These are phyloP conservation scores for Scolecobasidium constrictum DNA, from an alignment of 2,329 filamentous ascomycete species.

Conservation along the genomic window DNA sequence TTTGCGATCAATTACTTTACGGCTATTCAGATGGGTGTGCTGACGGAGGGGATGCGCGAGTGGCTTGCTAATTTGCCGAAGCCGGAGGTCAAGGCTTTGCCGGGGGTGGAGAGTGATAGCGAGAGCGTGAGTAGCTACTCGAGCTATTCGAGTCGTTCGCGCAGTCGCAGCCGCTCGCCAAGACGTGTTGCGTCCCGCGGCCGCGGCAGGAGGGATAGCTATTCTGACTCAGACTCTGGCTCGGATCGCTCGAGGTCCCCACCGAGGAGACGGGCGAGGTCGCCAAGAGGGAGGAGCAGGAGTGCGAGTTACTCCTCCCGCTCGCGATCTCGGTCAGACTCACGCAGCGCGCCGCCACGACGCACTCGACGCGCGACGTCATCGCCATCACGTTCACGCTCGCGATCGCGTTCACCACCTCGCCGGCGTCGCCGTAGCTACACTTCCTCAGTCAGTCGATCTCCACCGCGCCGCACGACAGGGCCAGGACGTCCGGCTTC, in stretches of 20 bases:
- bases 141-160: slow-evolving; percentile 41
- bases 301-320: slow-evolving; percentile 12
- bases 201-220: slow-evolving; percentile 3
- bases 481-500: background rate
- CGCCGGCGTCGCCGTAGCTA: slow-evolving; percentile 14
- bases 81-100: slow-evolving; percentile 51
- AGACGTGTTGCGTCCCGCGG: slow-evolving; percentile 11
- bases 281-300: slow-evolving; percentile 1
- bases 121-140: slow-evolving; percentile 64
- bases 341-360: slow-evolving; percentile 11
- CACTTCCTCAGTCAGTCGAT: slow-evolving; percentile 1
- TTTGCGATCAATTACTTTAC: slow-evolving; percentile 99
- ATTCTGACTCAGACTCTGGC: slow-evolving; percentile 1
- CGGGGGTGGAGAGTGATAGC: slow-evolving; percentile 56
- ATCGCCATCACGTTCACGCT: slow-evolving; percentile 10
- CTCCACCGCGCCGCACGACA: background rate
- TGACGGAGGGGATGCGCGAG: slow-evolving; percentile 93
- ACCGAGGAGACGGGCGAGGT: background rate
- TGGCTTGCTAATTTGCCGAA: slow-evolving; percentile 83
- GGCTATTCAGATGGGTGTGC: slow-evolving; percentile 85
- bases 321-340: slow-evolving; percentile 14
- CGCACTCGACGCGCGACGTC: slow-evolving; percentile 1
- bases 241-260: slow-evolving; percentile 10
- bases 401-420: slow-evolving; percentile 18
- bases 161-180: slow-evolving; percentile 17